phyloP scores from a whole-genome alignment of 2,329 filamentous ascomycete species.

The Epichloe sylvatica region DNA sequence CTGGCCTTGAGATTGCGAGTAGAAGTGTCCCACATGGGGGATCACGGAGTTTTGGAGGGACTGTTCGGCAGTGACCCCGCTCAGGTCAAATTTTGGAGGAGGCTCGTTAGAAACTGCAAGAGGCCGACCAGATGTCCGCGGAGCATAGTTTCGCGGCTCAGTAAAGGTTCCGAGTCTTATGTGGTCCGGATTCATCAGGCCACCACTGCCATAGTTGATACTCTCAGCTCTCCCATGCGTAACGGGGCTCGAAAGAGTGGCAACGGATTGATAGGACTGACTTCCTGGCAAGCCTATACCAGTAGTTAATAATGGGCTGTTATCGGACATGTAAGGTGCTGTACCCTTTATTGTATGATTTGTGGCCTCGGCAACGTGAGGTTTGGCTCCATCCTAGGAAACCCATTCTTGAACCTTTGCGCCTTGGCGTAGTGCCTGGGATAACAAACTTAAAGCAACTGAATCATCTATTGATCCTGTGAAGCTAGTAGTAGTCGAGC shows the following conservation, averaged over 20 bases:
- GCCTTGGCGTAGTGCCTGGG: constrained; percentile 3
- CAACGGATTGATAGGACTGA: constrained; percentile 4
- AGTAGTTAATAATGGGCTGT: background rate
- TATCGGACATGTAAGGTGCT: too few relatives aligned
- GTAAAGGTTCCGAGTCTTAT: constrained; percentile 14
- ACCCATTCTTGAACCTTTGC: background rate
- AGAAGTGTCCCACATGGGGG: background rate
- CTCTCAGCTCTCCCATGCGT: background rate
- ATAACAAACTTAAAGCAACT: constrained; percentile 1
- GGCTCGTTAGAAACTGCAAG: constrained; percentile 12
- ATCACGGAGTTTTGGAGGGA: background rate
- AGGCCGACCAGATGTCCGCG: constrained; percentile 17
- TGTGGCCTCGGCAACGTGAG: background rate
- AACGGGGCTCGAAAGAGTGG: constrained; percentile 1
- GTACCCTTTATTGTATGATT: background rate
- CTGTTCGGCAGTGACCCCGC: background rate
- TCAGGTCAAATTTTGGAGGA: constrained; percentile 25
- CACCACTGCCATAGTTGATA: background rate
- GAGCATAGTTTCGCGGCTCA: constrained; percentile 29
- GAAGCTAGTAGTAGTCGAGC: constrained; percentile 3
- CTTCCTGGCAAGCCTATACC: constrained; percentile 2
- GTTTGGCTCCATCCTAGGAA: constrained; percentile 5
- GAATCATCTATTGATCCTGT: constrained; percentile 1
- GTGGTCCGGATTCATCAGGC: constrained; percentile 6
- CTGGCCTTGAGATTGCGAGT: background rate